These are phyloP conservation scores for Handroanthus guayacan DNA, from an alignment of 257 asterid species.

Conservation along the genomic window DNA sequence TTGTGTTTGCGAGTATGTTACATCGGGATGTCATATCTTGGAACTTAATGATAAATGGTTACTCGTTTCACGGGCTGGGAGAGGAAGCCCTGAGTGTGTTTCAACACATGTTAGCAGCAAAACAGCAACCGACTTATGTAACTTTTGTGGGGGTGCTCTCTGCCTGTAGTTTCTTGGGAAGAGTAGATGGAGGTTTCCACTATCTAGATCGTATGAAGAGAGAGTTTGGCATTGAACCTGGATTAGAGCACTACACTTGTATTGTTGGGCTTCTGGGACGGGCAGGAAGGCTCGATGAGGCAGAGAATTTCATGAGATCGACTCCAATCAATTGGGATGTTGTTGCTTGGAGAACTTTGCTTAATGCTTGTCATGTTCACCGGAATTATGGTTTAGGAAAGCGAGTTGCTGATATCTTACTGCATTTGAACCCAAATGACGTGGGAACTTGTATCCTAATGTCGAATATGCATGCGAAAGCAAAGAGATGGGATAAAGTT, in stretches of 20 bases:
- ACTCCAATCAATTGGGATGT: constrained; percentile 70
- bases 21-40: constrained; percentile 66
- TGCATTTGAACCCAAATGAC: constrained; percentile 68
- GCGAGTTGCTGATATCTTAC: constrained; percentile 57
- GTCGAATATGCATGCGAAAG: constrained; percentile 84
- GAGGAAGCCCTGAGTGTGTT: constrained; percentile 63
- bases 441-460: constrained; percentile 70
- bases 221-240: constrained; percentile 66
- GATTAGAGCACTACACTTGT: constrained; percentile 87
- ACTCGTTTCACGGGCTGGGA: constrained; percentile 80
- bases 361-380: constrained; percentile 81
- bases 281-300: constrained; percentile 76
- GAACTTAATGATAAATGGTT: constrained; percentile 81
- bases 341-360: constrained; percentile 86
- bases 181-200: constrained; percentile 70
- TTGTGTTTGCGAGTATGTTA: constrained; percentile 51
- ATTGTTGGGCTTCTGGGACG: constrained; percentile 74
- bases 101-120: constrained; percentile 58
- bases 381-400: constrained; percentile 66
- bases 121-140: constrained; percentile 65
- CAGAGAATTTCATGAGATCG: constrained; percentile 66
- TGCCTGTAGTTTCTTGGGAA: constrained; percentile 77
- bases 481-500: constrained; percentile 80
- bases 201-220: constrained; percentile 64
- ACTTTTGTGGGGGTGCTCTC: constrained; percentile 84